A percentile compares a stretch with the other conserved stretches of the same genome.
phyloP scores from a whole-genome alignment of 2,329 filamentous ascomycete species.

The Apiospora pterosperma region DNA sequence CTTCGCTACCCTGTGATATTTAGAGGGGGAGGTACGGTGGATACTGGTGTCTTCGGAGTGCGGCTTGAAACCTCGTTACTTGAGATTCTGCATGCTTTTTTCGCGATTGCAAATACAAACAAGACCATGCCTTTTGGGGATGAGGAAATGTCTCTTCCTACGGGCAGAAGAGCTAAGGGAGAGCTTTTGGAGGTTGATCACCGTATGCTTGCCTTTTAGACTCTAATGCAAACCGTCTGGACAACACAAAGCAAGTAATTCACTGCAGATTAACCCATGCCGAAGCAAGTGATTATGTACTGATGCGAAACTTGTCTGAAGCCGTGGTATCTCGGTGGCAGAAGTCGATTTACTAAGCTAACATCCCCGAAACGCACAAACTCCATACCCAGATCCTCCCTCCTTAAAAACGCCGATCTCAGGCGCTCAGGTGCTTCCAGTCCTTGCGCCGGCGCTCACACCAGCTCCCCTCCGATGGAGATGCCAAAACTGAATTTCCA shows the following conservation, averaged over 20 bases:
- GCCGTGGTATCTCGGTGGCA: background rate
- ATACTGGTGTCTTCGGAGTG: slow-evolving; percentile 61
- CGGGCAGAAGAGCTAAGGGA: slow-evolving; percentile 33
- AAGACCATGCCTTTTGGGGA: slow-evolving; percentile 27
- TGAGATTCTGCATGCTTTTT: slow-evolving; percentile 47
- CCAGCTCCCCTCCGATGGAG: slow-evolving; percentile 15
- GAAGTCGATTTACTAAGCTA: background rate
- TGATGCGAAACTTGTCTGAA: background rate
- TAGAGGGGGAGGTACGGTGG: slow-evolving; percentile 41
- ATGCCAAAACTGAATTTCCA: slow-evolving; percentile 26
- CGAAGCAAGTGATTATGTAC: background rate
- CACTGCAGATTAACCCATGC: slow-evolving; percentile 1
- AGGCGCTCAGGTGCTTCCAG: background rate
- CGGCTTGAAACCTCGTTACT: slow-evolving; percentile 47
- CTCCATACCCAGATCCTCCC: background rate
- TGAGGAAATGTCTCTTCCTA: slow-evolving; percentile 21
- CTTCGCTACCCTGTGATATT: slow-evolving; percentile 37
- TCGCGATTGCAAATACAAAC: slow-evolving; percentile 42
- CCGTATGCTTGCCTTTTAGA: slow-evolving; percentile 50
- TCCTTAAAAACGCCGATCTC: background rate
- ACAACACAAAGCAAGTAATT: slow-evolving; percentile 44
- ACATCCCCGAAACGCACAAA: background rate
- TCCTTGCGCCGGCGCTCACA: background rate
- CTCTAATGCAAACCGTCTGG: slow-evolving; percentile 47
- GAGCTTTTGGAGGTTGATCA: slow-evolving; percentile 45